Evolutionary conservation across 257 asterid species (phyloP).

Genomic region (Solanum dulcamara): DNA sequence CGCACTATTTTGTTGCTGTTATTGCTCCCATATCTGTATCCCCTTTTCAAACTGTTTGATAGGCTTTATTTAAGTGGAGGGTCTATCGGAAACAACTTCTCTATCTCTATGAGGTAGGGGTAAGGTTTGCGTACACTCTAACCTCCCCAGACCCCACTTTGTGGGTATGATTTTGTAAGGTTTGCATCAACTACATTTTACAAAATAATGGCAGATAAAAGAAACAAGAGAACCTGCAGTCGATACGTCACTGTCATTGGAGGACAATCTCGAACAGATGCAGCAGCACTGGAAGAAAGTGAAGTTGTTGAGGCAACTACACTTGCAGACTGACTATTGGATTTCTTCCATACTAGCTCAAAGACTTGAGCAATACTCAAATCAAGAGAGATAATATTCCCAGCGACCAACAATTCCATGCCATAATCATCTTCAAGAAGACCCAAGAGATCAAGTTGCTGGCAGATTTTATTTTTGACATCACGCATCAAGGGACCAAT

Average conservation of each 20-base stretch:
- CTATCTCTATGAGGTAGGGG: not conserved
- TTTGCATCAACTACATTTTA: not conserved
- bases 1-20: not conserved
- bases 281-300: constrained; percentile 46
- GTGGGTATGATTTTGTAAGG: not conserved
- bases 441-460: constrained; percentile 95
- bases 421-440: constrained; percentile 94
- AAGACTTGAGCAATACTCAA: constrained; percentile 86
- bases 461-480: constrained; percentile 96
- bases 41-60: not conserved
- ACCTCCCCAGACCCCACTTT: not conserved
- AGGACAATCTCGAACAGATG: constrained; percentile 77
- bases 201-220: not conserved
- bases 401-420: constrained; percentile 95
- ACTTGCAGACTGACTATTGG: constrained; percentile 63
- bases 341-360: constrained; percentile 96
- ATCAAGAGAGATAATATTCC: constrained; percentile 92
- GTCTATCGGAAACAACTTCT: not conserved
- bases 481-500: constrained; percentile 99
- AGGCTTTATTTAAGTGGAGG: not conserved
- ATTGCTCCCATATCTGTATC: not conserved
- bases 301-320: constrained; percentile 60
- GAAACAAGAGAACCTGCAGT: constrained; percentile 57
- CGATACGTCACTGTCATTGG: constrained; percentile 98
- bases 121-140: not conserved